Conservation (phyloP, 2,329 filamentous ascomycete species). For the Stachybotrys chlorohalonatus region DNA sequence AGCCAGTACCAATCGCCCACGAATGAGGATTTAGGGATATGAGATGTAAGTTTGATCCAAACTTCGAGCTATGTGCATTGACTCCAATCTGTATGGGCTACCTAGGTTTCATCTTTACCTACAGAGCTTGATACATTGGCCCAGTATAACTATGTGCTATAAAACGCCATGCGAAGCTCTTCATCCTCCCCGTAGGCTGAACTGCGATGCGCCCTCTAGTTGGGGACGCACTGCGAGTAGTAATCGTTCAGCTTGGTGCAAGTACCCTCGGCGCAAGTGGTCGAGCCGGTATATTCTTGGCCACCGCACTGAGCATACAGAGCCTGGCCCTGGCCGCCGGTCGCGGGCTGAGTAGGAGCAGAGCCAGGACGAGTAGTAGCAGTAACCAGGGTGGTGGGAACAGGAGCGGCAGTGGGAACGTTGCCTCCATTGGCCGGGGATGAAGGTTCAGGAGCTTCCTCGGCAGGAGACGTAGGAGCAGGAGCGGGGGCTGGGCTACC, state of each 20-base stretch:
- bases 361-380: neutral
- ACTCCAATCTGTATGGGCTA: no score
- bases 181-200: no score
- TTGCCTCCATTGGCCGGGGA: neutral
- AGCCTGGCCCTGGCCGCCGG: constrained; percentile 4
- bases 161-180: no score
- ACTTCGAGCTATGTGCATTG: no score
- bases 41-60: no score
- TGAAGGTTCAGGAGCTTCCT: neutral
- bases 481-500: neutral
- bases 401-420: neutral
- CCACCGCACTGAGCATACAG: constrained; percentile 15
- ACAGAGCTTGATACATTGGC: no score
- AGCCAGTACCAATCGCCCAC: no score
- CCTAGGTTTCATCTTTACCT: no score
- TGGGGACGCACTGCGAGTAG: constrained; percentile 16
- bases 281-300: constrained; percentile 14
- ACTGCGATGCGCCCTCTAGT: neutral
- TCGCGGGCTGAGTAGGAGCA: constrained; percentile 2
- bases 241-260: constrained; percentile 16
- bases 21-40: no score
- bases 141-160: no score
- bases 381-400: constrained; percentile 1
- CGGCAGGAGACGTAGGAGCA: neutral
- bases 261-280: constrained; percentile 14